Base-by-base conservation (phyloP, 2,329 filamentous ascomycete species). In the Aspergillus quadrilineatus region DNA sequence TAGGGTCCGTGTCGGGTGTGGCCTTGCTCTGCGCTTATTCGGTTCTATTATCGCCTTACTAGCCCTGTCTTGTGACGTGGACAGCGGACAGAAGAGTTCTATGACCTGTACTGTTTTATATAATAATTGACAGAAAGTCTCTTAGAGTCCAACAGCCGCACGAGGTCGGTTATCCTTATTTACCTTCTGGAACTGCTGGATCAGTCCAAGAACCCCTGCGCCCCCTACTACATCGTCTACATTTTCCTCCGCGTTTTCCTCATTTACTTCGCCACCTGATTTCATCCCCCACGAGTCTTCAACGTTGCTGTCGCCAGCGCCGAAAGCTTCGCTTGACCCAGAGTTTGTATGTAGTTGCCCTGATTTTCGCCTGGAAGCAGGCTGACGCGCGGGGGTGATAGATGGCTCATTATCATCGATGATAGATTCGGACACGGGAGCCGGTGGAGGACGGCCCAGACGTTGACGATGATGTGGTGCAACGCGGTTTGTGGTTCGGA, bases 111-210 rank as follows among this genome's bases (percentile, higher is more conserved):
- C 5, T 39, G 15, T 32, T 29, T 9, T 15, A 9, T 26, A n/a
- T 1, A n/a, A 42, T 39, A 22, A 45, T 37, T 26, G 5, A 43
- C 28, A 43, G 32, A 37, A 22, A 9, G 3, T 39, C 22, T 30
- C 29, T 48, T 45, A 75, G n/a, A 75, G 69, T 7, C 71, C 71
- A 53, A 73, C 67, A 4, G 66, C 63, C n/a, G 67, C 67, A 9
- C 72, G 69, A 46, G 67, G 66, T 32, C 73, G 66, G n/a, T 71
- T 71, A 49, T 75, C 72, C 44, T 71, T 70, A 47, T 71, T 73
- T 37, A 82, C 84, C 71, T 83, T 85, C 60, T 86, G 84, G 65
- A 88, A 88, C 65, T 89, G 85, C 67, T 86, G 83, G 55, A 89
- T 77, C 62, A 89, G 70, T 7, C 86, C 86, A 56, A 89, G 70